A percentile compares a stretch with the other conserved stretches of the same genome.
These are phyloP conservation scores for Rutstroemia sp. DNA, from an alignment of 2,329 filamentous ascomycete species.

Conservation along the genomic window DNA sequence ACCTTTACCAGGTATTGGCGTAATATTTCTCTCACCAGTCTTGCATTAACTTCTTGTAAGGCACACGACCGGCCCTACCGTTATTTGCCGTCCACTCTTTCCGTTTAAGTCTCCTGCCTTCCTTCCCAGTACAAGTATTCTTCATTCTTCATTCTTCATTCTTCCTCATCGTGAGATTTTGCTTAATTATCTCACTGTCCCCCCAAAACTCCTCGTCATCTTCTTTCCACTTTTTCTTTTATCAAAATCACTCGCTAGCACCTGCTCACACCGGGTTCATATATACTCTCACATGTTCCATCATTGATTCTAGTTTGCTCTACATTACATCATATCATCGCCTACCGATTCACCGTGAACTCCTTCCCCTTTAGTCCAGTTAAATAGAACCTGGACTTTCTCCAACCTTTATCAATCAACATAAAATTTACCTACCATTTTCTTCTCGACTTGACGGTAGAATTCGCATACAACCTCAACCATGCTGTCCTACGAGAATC, in stretches of 20 bases:
- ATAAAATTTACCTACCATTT: not conserved
- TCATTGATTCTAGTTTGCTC: not conserved
- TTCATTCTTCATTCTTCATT: not conserved
- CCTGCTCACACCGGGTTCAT: not conserved
- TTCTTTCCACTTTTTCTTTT: too few species aligned
- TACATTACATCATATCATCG: not conserved
- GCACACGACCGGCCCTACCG: not conserved
- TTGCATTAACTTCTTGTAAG: not conserved
- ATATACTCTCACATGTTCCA: not conserved
- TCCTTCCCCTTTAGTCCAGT: not conserved
- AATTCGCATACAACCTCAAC: conserved; percentile 1
- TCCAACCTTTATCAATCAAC: not conserved
- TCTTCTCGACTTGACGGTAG: too few species aligned
- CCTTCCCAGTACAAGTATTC: not conserved
- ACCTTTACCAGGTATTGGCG: too few species aligned
- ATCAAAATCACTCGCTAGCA: too few species aligned
- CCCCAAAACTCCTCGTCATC: not conserved
- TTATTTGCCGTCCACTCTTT: conserved; percentile 2
- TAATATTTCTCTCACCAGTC: not conserved
- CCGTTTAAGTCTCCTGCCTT: not conserved
- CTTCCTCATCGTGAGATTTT: not conserved
- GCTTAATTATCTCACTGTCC: not conserved
- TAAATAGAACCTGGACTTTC: not conserved
- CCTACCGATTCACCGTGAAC: not conserved
- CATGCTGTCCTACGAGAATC: conserved; percentile 28